Base-by-base conservation (phyloP, 2,329 filamentous ascomycete species). In the Cytospora schulzeri region DNA sequence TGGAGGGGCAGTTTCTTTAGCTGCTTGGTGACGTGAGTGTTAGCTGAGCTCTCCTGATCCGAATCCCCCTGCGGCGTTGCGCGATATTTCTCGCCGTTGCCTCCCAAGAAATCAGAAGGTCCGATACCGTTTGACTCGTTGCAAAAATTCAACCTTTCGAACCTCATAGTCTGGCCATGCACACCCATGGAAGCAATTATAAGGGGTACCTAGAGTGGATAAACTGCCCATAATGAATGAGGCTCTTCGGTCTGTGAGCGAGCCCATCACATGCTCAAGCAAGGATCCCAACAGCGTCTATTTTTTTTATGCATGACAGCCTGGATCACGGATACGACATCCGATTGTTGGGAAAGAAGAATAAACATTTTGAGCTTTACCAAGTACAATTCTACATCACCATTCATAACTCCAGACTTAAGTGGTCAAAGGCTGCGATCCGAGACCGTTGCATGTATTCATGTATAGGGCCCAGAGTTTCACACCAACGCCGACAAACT, bases 61-160 rank as follows among this genome's bases (percentile, higher is more conserved):
- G 62, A 59, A 38, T 61, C 33, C 24, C 62, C 54, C 60, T 53
- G 57, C 29, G 29, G 4, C 9, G 29, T 31, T 31, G 29, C 65
- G 62, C 62, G 50, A 57, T 67, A 62, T 67, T 65, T 67, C 62
- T 67, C 65, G 65, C 62, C 62, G 51, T 62, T 62, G 58, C 62
- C 2, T 56, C 26, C 24, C 8, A 12, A 24, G 29, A 51, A 58
- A 60, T 62, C 65, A 65, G 58, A 51, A 65, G 62, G 65, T 65
- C 60, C 57, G 45, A 55, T 56, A 64, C 51, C 57, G 52, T 60
- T 64, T 60, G 57, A 35, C 62, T 64, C 55, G 62, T 4, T 31
- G 63, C 58, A 62, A 35, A 60, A 22, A 59, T 53, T 52, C 54
- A 51, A 28, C 31, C 28, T 35, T 22, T 51, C 19, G 8, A 24